Conservation (phyloP, 73 alveolate genomes). For the Paramecium pentaurelia region DNA sequence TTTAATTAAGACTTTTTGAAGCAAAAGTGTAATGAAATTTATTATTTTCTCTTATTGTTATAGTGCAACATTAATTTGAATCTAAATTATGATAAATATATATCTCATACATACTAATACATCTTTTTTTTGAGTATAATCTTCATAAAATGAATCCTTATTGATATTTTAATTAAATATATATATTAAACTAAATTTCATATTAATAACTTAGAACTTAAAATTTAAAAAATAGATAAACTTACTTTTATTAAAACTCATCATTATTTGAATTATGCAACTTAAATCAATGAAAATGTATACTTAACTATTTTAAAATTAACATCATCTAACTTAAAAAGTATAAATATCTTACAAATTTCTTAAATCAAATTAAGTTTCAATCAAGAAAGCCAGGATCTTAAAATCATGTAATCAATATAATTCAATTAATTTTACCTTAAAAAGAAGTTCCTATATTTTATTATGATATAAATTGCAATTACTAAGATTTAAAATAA, state of each 20-base stretch:
- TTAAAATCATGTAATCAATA: no score
- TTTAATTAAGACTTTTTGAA: constrained; percentile 23
- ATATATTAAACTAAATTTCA: neutral
- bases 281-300: neutral
- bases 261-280: neutral
- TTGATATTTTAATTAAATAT: neutral
- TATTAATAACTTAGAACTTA: neutral
- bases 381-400: no score
- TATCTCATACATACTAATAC: neutral
- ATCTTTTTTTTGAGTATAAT: neutral
- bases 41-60: neutral
- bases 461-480: no score
- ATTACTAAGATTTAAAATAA: no score
- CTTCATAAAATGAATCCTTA: constrained; percentile 2
- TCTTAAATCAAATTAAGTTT: no score
- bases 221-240: neutral
- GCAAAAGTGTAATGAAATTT: constrained; percentile 19
- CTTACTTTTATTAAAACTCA: neutral
- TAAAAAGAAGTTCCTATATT: no score
- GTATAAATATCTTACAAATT: no score
- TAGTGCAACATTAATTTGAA: neutral
- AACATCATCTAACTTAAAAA: no score
- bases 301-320: no score
- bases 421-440: no score
- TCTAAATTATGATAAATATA: neutral